Evolutionary conservation across 352 stramenopile species (phyloP), one percentile per base, ranked within the genome.

Genomic region (Phytophthora podocarpi): DNA sequence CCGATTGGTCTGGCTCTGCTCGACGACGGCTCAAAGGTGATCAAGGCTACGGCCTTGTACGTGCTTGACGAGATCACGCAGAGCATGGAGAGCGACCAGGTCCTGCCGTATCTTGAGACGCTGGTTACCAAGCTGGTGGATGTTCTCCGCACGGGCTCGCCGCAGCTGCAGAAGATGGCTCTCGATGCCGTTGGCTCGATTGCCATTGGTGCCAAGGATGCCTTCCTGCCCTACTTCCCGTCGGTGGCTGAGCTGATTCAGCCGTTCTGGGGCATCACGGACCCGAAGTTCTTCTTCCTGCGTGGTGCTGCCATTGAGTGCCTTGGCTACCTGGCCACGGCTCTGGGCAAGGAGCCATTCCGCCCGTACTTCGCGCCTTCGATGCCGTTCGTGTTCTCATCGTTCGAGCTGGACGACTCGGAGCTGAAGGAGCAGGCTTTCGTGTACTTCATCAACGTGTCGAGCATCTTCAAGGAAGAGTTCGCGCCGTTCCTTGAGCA

Each of bases 11-110:
- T 99, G 51, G 67, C 80, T 16, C 74, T 99, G 5, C 74, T 99
- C 10, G 96, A 99, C 57, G 97, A 99, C 74, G 74, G 70, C 34
- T 93, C 80, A 28, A 89, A 97, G 59, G 90, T 91, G 20, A 97
- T 98, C 59, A 96, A 99, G 78, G 96, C 94, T 7, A 98, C 96
- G 10, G 96, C 92, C 34, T 96, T 98, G 59, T 99, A 99, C 68
- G 96, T 99, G 11, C 83, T 99, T 37, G 97, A 99, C 78, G 98
- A 98, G 78, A 99, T 99, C 73, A 99, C 96, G 53, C 96, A 99
- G 85, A 96, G 91, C 63, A 96, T 99, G 83, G 95, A 99, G 59
- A 96, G 87, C 27, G 81, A 98, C 42, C 93, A 97, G 54, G 90
- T 99, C 28, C 72, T 94, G 45, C 97, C 96, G 18, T 94, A 99